A percentile compares a stretch with the other conserved stretches of the same genome.
Conservation (phyloP, 768 basidiomycete genomes). For the Inosperma sp. region DNA sequence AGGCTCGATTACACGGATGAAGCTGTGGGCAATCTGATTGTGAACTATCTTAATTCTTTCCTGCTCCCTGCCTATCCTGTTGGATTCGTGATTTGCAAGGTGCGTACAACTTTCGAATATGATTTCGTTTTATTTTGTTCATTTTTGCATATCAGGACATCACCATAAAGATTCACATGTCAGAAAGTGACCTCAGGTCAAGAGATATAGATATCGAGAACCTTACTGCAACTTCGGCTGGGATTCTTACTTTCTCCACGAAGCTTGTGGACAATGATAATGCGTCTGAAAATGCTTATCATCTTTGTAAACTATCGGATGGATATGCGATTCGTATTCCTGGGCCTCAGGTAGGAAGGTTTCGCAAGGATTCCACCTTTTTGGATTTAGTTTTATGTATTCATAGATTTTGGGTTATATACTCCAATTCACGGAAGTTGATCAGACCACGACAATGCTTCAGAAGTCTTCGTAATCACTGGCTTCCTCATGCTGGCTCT, state of each 20-base stretch:
- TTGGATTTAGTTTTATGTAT: neutral
- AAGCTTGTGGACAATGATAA: conserved; percentile 8
- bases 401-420: conserved; percentile 15
- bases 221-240: conserved; percentile 6
- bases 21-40: neutral
- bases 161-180: conserved; percentile 12
- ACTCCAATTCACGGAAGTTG: conserved; percentile 12
- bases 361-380: neutral
- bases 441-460: conserved; percentile 2
- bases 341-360: conserved; percentile 13
- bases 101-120: neutral
- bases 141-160: conserved; percentile 8
- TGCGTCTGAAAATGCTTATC: conserved; percentile 8
- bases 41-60: conserved; percentile 14
- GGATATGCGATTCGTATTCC: conserved; percentile 15
- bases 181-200: neutral
- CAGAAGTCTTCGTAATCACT: too few relatives aligned
- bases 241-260: conserved; percentile 13
- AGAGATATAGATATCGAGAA: conserved; percentile 6
- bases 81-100: conserved; percentile 17
- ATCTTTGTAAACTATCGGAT: conserved; percentile 7
- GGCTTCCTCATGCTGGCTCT: too few relatives aligned
- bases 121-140: neutral
- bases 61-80: conserved; percentile 13
- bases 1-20: neutral